Evolutionary conservation across 768 basidiomycete genomes (phyloP).

Genomic region (Phylloporus arenicola): DNA sequence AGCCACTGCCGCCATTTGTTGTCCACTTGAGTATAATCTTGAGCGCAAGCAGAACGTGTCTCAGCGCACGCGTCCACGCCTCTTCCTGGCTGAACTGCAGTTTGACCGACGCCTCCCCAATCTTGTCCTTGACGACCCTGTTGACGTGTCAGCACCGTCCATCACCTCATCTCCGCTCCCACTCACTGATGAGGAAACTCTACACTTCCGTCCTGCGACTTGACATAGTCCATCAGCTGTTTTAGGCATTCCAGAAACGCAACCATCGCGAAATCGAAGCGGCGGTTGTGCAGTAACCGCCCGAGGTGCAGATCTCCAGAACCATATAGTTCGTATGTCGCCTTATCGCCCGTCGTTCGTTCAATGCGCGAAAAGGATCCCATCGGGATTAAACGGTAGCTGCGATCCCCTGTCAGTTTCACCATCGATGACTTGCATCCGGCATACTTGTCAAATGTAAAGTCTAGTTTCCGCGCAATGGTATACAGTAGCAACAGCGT

Average conservation of each 20-base stretch:
- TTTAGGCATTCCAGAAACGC: slow-evolving; percentile 93
- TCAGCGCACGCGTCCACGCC: slow-evolving; percentile 88
- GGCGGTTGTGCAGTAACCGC: slow-evolving; percentile 85
- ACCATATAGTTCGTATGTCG: slow-evolving; percentile 87
- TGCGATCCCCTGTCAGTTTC: slow-evolving; percentile 28
- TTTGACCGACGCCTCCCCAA: slow-evolving; percentile 92
- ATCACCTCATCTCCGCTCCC: neutral
- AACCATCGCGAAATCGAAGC: slow-evolving; percentile 95
- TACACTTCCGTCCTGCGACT: slow-evolving; percentile 60
- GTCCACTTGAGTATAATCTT: slow-evolving; percentile 87
- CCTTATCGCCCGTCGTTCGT: slow-evolving; percentile 73
- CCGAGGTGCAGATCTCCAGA: slow-evolving; percentile 90
- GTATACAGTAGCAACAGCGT: slow-evolving; percentile 88
- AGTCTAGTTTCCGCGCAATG: slow-evolving; percentile 87
- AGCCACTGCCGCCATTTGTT: slow-evolving; percentile 70
- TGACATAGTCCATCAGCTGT: slow-evolving; percentile 84
- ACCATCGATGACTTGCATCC: neutral
- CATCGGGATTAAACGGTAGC: slow-evolving; percentile 88
- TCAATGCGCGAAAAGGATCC: slow-evolving; percentile 95
- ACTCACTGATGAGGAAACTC: slow-evolving; percentile 88
- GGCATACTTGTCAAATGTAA: slow-evolving; percentile 76
- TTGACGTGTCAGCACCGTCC: neutral
- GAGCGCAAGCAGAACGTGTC: slow-evolving; percentile 84
- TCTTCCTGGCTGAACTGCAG: slow-evolving; percentile 95
- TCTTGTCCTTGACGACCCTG: slow-evolving; percentile 90